A percentile compares a stretch with the other conserved stretches of the same genome.
Evolutionary conservation across 306 rosid genomes (phyloP).

Genomic region (Quercus cerris): DNA sequence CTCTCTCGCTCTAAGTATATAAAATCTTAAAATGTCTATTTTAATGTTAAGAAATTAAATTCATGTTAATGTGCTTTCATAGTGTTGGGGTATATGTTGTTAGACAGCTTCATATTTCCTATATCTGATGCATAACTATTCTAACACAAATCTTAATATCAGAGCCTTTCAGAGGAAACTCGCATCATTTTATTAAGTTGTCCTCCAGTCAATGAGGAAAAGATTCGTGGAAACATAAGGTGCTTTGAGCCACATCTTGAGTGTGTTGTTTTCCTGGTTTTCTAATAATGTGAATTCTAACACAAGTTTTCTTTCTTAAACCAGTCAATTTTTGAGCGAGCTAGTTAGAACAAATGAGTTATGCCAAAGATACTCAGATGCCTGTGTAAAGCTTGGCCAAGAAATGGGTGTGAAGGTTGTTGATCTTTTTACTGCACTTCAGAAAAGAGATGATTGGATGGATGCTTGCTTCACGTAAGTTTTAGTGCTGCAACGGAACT

Average conservation of each 20-base stretch:
- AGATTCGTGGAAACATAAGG: conserved; percentile 55
- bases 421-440: conserved; percentile 77
- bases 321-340: conserved; percentile 59
- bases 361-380: conserved; percentile 77
- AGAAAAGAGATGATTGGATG: conserved; percentile 65
- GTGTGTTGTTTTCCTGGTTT: conserved; percentile 1
- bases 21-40: background rate
- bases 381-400: conserved; percentile 70
- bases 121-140: conserved; percentile 14
- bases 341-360: conserved; percentile 83
- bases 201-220: conserved; percentile 81
- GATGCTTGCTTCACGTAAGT: conserved; percentile 77
- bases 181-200: conserved; percentile 69
- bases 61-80: background rate
- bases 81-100: background rate
- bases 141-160: conserved; percentile 33
- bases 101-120: background rate
- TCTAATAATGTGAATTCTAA: background rate
- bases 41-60: background rate
- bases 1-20: background rate
- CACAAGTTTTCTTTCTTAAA: conserved; percentile 7
- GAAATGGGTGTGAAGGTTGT: conserved; percentile 66
- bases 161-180: conserved; percentile 75
- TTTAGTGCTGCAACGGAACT: background rate
- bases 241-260: conserved; percentile 25